phyloP scores from a whole-genome alignment of 495 filamentous ascomycete genomes.

The Hyaloscypha hepaticicola region DNA sequence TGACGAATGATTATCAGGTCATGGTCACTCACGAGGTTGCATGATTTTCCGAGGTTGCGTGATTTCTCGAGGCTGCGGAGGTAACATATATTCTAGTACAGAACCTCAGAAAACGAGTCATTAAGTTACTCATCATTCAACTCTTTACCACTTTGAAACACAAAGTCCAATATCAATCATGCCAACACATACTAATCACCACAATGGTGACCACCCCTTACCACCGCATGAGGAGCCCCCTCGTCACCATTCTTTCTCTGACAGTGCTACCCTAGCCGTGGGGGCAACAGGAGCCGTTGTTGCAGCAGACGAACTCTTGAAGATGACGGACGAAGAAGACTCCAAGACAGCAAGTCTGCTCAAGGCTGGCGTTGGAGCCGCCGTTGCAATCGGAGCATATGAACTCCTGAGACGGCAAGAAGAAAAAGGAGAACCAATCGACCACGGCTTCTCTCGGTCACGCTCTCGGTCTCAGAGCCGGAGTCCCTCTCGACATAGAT shows the following conservation, averaged over 20 bases:
- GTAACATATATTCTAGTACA: background rate
- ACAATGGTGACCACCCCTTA: background rate
- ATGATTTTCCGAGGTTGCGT: no score
- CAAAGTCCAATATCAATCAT: background rate
- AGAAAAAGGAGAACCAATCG: background rate
- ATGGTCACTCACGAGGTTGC: background rate
- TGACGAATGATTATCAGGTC: background rate
- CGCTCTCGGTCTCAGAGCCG: slow-evolving; percentile 4
- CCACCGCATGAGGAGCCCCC: background rate
- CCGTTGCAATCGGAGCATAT: slow-evolving; percentile 31
- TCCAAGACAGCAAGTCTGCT: slow-evolving; percentile 29
- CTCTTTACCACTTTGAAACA: background rate
- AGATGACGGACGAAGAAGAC: slow-evolving; percentile 22
- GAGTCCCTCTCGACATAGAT: background rate
- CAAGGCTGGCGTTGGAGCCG: slow-evolving; percentile 31
- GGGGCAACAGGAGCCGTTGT: slow-evolving; percentile 41
- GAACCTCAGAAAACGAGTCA: background rate
- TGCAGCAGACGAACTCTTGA: slow-evolving; percentile 35
- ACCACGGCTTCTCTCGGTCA: background rate
- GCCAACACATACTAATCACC: background rate
- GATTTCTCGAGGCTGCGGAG: background rate
- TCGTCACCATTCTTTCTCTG: background rate
- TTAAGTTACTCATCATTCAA: background rate
- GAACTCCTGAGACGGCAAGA: slow-evolving; percentile 30
- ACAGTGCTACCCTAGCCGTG: slow-evolving; percentile 46